Evolutionary conservation across 129 eudicot genomes (phyloP), one percentile per base, ranked within the genome.

Genomic region (Cynara cardunculus): DNA sequence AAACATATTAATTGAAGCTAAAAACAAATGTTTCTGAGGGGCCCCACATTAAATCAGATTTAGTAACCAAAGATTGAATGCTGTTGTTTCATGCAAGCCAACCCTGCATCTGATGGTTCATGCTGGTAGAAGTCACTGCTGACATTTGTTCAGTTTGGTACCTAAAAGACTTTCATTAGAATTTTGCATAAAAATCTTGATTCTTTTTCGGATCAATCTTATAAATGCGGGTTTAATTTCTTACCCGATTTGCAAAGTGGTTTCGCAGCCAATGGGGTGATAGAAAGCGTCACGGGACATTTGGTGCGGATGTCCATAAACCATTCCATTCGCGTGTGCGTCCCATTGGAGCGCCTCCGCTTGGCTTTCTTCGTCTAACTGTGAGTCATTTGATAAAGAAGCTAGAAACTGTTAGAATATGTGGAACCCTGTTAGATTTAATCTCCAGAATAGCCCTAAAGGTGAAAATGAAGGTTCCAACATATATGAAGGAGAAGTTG

Each of bases 221-320:
- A 30, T 3, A 31, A 16, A 68, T 46, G 79, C 7, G 69, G 14
- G 78, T 28, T 22, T 65, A n/a, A n/a, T n/a, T 25, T 22, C 32
- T 24, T 84, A 87, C 90, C 90, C 90, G 11, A 87, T 87, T 65
- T 87, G 90, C 83, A 81, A 81, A 14, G 90, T 87, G 75, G 90
- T 81, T 87, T 87, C 87, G 18, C 90, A 81, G 70, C 83, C 85
- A 77, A 34, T 77, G 0, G 84, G 85, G 66, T 82, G 83, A 72
- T 71, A 85, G 67, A 82, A 85, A n/a, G 25, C 74, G 37, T 79
- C 81, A 64, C 82, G 90, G 73, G 87, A 39, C 79, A 73, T 22
- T 61, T 84, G 90, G 68, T 75, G 87, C 0, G 62, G 86, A 41
- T 83, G 86, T 73, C 78, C 86, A 22, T 77, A 83, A 78, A 83